Evolutionary conservation across 805 yeast genomes (phyloP), one percentile per base, ranked within the genome.

Genomic region (Sugiyamaella marilandica): DNA sequence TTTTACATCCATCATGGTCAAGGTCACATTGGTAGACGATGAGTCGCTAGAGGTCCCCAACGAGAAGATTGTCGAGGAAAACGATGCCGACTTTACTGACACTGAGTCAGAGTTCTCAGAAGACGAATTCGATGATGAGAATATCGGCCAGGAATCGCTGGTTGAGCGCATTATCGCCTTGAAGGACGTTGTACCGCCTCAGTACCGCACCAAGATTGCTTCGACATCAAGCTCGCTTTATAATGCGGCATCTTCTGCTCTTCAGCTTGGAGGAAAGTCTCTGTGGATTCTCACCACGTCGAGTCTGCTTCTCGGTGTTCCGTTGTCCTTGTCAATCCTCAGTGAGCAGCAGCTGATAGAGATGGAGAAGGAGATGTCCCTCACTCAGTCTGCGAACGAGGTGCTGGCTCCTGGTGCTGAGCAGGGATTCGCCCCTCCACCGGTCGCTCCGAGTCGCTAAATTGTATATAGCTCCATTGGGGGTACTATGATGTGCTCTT

Each of bases 331-430:
- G 63, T 85, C 96, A 50, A 87, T 94, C 62, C 77, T 94, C 31
- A 83, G 90, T 55, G 97, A 92, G 75, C 95, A 90, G 68, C 97
- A 92, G 75, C 80, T 91, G 69, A 82, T 84, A 67, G 97, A 91
- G 74, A 80, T 88, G 84, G 97, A 91, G 76, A 89, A 87, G 75
- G 94, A 90, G 68, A 83, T 89, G 78, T 82, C 85, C 71, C 71
- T 65, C 41, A 54, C 62, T 26, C 66, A 62, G 55, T 58, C 65
- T 31, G 59, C 66, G 31, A 64, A 64, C 50, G 66, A 62, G 45
- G 56, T 62, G 26, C 55, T 59, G 49, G 71, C 71, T n/a, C 70
- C 71, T 48, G 71, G 70, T 11, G 69, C 71, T 21, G 65, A 69
- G 57, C 64, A 64, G 35, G 63, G 70, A 26, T 63, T 66, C 60